phyloP scores from a whole-genome alignment of 495 filamentous ascomycete genomes.

The Penicillium mononematosum region DNA sequence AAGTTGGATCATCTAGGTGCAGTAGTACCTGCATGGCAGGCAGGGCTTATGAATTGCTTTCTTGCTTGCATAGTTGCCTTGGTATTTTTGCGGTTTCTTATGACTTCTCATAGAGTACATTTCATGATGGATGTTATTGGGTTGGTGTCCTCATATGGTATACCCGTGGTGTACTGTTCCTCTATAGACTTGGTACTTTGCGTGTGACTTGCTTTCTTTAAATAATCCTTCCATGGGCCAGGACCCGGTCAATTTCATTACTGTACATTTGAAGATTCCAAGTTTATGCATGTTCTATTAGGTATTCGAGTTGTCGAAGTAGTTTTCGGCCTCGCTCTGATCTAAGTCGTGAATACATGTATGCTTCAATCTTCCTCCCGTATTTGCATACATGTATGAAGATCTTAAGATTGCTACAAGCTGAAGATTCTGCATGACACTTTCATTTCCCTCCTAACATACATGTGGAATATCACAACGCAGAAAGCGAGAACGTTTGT shows the following conservation, averaged over 20 bases:
- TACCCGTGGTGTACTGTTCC: slow-evolving; percentile 3
- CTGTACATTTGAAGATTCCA: background rate
- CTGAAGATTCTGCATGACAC: background rate
- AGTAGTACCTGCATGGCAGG: background rate
- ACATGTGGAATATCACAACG: background rate
- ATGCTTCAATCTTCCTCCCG: background rate
- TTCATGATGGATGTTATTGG: slow-evolving; percentile 5
- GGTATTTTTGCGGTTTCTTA: background rate
- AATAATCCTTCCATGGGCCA: background rate
- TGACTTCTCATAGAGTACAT: slow-evolving; percentile 5
- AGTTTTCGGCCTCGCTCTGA: background rate
- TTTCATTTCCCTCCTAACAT: background rate
- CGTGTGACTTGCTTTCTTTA: slow-evolving; percentile 4
- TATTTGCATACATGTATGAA: background rate
- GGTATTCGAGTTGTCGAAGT: background rate
- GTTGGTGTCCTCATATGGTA: slow-evolving; percentile 2
- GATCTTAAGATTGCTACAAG: background rate
- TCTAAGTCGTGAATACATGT: background rate
- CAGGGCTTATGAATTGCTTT: background rate
- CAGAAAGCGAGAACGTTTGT: background rate
- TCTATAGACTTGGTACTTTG: slow-evolving; percentile 21
- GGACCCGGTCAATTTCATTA: background rate
- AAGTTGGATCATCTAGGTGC: background rate
- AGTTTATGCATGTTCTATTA: background rate
- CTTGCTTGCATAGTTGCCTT: background rate